Conservation (phyloP, 352 stramenopile genomes). For the Globisporangium alternatum region DNA sequence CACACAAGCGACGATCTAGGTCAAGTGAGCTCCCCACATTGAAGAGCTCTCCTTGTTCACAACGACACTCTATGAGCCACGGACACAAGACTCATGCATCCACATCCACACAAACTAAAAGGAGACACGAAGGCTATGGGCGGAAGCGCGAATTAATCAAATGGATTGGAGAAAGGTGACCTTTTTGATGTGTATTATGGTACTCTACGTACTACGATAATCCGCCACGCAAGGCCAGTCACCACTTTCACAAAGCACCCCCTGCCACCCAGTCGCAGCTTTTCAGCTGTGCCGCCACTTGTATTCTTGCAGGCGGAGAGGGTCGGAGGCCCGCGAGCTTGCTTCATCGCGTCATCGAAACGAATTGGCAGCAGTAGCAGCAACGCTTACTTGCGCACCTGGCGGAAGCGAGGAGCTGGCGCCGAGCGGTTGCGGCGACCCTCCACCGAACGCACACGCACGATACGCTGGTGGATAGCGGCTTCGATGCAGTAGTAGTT, state of each 20-base stretch:
- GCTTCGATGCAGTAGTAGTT: constrained; percentile 99
- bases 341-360: constrained; percentile 2
- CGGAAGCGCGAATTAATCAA: background rate
- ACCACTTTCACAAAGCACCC: constrained; percentile 3
- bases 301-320: background rate
- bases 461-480: constrained; percentile 99
- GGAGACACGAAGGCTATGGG: background rate
- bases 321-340: constrained; percentile 7
- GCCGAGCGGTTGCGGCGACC: constrained; percentile 93
- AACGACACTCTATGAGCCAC: no score
- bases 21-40: background rate
- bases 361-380: constrained; percentile 4
- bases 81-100: background rate
- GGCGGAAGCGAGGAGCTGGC: constrained; percentile 81
- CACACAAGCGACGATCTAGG: no score
- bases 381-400: constrained; percentile 59
- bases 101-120: background rate
- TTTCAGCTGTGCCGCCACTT: constrained; percentile 11
- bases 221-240: constrained; percentile 2
- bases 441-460: constrained; percentile 94
- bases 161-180: constrained; percentile 11
- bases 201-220: background rate
- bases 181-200: constrained; percentile 11
- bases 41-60: background rate
- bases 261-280: constrained; percentile 5